These are phyloP conservation scores for Dactylellina drechsleri DNA, from an alignment of 2,329 filamentous ascomycete genomes.

Conservation along the genomic window DNA sequence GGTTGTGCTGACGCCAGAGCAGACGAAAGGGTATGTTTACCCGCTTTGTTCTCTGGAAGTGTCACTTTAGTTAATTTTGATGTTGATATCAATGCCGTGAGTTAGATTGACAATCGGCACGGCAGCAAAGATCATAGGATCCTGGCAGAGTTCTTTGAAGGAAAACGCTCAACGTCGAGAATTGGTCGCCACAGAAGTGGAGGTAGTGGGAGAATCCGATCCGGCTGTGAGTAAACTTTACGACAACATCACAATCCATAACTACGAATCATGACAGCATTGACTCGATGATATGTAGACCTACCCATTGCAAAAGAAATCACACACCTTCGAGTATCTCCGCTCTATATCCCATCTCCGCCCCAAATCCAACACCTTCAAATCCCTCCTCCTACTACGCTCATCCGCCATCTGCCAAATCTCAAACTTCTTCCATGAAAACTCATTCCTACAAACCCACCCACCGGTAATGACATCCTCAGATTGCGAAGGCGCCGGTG, in stretches of 20 bases:
- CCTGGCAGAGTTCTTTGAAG: conserved; percentile 76
- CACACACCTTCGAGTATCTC: conserved; percentile 87
- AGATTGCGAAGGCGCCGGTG: conserved; percentile 94
- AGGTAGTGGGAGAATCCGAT: conserved; percentile 80
- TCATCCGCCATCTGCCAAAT: conserved; percentile 80
- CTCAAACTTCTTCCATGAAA: conserved; percentile 77
- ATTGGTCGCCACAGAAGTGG: conserved; percentile 76
- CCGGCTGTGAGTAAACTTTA: conserved; percentile 70
- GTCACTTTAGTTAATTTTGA: not conserved
- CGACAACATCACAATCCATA: not conserved
- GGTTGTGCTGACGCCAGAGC: conserved; percentile 77
- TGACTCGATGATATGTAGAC: conserved; percentile 67
- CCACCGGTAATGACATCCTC: conserved; percentile 95
- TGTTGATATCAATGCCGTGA: not conserved
- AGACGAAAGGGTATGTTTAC: conserved; percentile 75
- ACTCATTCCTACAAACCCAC: conserved; percentile 82
- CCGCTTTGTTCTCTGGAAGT: conserved; percentile 52
- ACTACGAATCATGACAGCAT: not conserved
- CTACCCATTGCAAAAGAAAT: conserved; percentile 96
- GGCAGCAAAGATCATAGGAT: conserved; percentile 79
- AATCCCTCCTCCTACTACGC: conserved; percentile 80
- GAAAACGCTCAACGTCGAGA: conserved; percentile 79
- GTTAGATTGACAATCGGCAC: conserved; percentile 80
- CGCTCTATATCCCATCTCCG: conserved; percentile 89
- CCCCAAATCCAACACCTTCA: conserved; percentile 80